Percentiles rank a stretch among this genome's conserved stretches.
phyloP scores from a whole-genome alignment of 1,139 yeast genomes.

The Yarrowia galli region DNA sequence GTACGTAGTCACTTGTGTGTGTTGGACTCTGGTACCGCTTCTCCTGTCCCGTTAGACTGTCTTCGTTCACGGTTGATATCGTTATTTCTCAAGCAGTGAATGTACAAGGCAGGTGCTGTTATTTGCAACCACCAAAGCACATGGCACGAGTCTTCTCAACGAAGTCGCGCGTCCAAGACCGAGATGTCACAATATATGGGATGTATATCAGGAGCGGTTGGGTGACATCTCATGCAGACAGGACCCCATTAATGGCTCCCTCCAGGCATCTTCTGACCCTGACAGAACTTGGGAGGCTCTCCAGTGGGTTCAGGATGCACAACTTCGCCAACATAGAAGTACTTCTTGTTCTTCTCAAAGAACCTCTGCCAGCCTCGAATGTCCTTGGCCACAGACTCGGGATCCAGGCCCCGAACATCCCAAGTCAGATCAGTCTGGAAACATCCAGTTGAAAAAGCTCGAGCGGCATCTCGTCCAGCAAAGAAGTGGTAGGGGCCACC shows the following conservation, averaged over 20 bases:
- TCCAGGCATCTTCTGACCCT: conserved; percentile 36
- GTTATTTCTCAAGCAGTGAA: too few relatives aligned
- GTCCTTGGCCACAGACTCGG: conserved; percentile 47
- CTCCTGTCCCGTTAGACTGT: too few relatives aligned
- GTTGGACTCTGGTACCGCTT: neutral
- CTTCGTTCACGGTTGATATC: too few relatives aligned
- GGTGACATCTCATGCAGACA: neutral
- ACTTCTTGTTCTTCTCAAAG: conserved; percentile 57
- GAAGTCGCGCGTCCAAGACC: too few relatives aligned
- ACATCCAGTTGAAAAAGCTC: conserved; percentile 83
- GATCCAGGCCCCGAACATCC: conserved; percentile 69
- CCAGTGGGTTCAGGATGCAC: conserved; percentile 53
- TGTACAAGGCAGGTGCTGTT: neutral
- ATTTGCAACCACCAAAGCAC: neutral
- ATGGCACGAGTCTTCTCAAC: too few relatives aligned
- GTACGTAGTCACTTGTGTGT: too few relatives aligned
- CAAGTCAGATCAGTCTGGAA: conserved; percentile 64
- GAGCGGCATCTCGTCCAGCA: conserved; percentile 73
- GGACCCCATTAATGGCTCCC: conserved; percentile 1
- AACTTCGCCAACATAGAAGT: conserved; percentile 73
- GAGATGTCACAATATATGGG: too few relatives aligned
- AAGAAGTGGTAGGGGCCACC: conserved; percentile 67
- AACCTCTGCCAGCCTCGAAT: conserved; percentile 62
- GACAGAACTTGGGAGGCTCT: conserved; percentile 48
- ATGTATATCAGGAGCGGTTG: neutral